Conservation (phyloP, 2,329 filamentous ascomycete genomes). For the Davidsoniella neocaledoniae region DNA sequence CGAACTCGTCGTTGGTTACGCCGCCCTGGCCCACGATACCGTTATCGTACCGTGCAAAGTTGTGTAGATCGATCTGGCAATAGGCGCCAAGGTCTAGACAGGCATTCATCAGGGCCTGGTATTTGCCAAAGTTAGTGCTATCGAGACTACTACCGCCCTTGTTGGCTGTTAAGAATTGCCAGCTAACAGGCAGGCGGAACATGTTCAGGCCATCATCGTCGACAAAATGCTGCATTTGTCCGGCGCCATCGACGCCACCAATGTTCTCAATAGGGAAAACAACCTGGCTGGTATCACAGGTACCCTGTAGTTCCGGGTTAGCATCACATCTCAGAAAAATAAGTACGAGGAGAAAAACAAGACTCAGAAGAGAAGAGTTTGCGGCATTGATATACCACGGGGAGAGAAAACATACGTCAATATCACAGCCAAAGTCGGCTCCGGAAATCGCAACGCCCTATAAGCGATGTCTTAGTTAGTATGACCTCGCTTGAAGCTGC, state of each 20-base stretch:
- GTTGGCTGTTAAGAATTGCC: conserved; percentile 43
- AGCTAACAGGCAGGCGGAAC: conserved; percentile 34
- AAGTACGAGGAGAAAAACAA: too few species aligned
- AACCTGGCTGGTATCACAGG: conserved; percentile 19
- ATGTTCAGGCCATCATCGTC: conserved; percentile 34
- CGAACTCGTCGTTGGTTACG: conserved; percentile 40
- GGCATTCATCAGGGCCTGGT: conserved; percentile 37
- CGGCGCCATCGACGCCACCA: conserved; percentile 22
- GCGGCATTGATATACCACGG: not conserved
- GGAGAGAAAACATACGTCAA: conserved; percentile 20
- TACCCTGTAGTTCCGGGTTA: conserved; percentile 17
- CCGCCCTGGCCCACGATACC: conserved; percentile 49
- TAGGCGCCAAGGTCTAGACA: conserved; percentile 38
- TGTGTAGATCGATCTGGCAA: conserved; percentile 44
- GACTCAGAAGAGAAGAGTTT: not conserved
- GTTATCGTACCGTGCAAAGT: conserved; percentile 44
- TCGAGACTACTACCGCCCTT: conserved; percentile 33
- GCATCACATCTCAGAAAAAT: not conserved
- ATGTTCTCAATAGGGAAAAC: conserved; percentile 19
- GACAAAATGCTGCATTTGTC: conserved; percentile 41
- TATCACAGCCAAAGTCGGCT: conserved; percentile 27
- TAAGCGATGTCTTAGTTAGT: not conserved
- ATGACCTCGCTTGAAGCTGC: not conserved
- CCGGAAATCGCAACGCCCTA: conserved; percentile 25
- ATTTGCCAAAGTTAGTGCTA: conserved; percentile 29